A percentile compares a stretch with the other conserved stretches of the same genome.
Conservation (phyloP, 2,329 filamentous ascomycete genomes). For the Aureobasidium sp. region DNA sequence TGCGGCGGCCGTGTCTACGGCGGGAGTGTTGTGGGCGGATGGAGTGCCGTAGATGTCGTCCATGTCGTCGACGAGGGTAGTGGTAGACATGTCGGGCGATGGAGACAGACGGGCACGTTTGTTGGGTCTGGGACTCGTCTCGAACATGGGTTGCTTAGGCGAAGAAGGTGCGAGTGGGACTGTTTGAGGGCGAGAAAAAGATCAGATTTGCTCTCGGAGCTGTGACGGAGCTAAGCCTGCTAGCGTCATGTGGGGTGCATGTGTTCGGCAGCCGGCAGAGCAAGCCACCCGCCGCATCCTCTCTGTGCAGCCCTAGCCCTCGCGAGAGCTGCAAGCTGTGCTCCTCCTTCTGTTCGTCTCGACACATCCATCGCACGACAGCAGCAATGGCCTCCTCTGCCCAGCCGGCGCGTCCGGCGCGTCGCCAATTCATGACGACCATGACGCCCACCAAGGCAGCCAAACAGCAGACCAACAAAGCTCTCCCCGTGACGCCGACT, state of each 20-base stretch:
- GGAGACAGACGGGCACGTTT: slow-evolving; percentile 12
- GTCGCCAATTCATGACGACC: slow-evolving; percentile 11
- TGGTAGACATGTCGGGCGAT: slow-evolving; percentile 10
- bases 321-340: background rate
- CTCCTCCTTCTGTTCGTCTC: background rate
- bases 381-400: background rate
- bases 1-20: background rate
- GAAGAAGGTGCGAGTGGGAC: background rate
- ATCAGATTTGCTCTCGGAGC: background rate
- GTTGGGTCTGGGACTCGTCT: slow-evolving; percentile 12
- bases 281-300: too few relatives aligned
- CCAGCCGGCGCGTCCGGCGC: slow-evolving; percentile 1
- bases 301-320: background rate
- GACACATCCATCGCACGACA: background rate
- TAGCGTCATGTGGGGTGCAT: background rate
- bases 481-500: background rate
- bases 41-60: slow-evolving; percentile 28
- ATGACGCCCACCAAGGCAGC: slow-evolving; percentile 1
- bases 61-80: slow-evolving; percentile 23
- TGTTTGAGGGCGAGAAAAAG: background rate
- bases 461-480: background rate
- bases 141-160: slow-evolving; percentile 1
- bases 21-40: slow-evolving; percentile 5
- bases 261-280: background rate
- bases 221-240: background rate